phyloP scores from a whole-genome alignment of 805 yeast genomes.

The Metschnikowia noctiluminum region DNA sequence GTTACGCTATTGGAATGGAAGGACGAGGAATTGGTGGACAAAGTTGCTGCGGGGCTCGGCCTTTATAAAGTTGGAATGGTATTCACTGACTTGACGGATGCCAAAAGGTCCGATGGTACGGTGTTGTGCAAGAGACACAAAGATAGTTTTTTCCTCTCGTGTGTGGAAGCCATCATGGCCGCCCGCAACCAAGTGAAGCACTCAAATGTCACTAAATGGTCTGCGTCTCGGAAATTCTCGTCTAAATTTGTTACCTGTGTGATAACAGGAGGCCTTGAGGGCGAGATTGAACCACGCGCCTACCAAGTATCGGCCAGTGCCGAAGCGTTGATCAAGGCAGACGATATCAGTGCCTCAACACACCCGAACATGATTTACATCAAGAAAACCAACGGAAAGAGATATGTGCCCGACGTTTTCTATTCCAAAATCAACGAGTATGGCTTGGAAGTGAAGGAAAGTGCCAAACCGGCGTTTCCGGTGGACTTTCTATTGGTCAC shows the following conservation, averaged over 20 bases:
- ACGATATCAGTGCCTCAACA: constrained; percentile 79
- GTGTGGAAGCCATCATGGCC: constrained; percentile 83
- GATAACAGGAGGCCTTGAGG: constrained; percentile 80
- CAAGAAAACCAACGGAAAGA: constrained; percentile 62
- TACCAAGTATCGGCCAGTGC: constrained; percentile 89
- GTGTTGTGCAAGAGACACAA: constrained; percentile 92
- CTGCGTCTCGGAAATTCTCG: constrained; percentile 63
- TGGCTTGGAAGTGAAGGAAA: constrained; percentile 78
- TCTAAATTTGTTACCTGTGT: constrained; percentile 94
- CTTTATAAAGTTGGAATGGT: constrained; percentile 74
- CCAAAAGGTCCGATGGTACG: constrained; percentile 82
- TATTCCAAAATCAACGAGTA: constrained; percentile 85
- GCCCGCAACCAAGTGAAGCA: constrained; percentile 68
- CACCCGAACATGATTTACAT: constrained; percentile 86
- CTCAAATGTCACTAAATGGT: constrained; percentile 63
- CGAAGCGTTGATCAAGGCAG: constrained; percentile 84
- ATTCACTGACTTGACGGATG: constrained; percentile 85
- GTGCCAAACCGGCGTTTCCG: constrained; percentile 37
- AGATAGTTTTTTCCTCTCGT: constrained; percentile 83
- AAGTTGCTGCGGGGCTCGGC: constrained; percentile 57
- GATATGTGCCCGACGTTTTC: constrained; percentile 94
- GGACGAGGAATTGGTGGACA: constrained; percentile 50
- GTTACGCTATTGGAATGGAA: constrained; percentile 57
- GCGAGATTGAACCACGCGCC: constrained; percentile 86
- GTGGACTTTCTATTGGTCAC: constrained; percentile 62